A percentile compares a stretch with the other conserved stretches of the same genome.
These are phyloP conservation scores for Mortierella sp. DNA, from an alignment of 371 early-diverging fungal genomes.

Conservation along the genomic window DNA sequence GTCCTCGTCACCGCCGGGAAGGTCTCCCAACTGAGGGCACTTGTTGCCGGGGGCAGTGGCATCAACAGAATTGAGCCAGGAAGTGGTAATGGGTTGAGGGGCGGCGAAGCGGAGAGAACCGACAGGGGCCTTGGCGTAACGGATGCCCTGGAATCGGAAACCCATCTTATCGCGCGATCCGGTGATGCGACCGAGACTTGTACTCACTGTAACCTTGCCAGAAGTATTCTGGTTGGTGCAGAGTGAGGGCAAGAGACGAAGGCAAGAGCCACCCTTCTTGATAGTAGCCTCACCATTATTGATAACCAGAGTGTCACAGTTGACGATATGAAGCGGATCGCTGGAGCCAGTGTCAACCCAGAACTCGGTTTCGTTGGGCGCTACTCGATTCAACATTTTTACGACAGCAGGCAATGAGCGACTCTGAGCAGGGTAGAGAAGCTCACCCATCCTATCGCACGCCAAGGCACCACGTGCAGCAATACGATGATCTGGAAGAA, in stretches of 20 bases:
- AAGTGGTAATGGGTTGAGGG: conserved; percentile 37
- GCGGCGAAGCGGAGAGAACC: conserved; percentile 52
- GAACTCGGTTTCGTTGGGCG: conserved; percentile 33
- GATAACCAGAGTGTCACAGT: conserved; percentile 46
- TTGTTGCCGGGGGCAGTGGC: conserved; percentile 45
- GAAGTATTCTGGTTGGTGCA: conserved; percentile 46
- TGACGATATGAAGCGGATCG: conserved; percentile 27
- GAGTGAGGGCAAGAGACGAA: conserved; percentile 45
- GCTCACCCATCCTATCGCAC: conserved; percentile 39
- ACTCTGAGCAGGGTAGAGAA: conserved; percentile 47
- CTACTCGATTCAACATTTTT: conserved; percentile 40
- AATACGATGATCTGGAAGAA: conserved; percentile 43
- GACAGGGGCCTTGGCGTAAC: conserved; percentile 52
- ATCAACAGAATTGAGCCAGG: conserved; percentile 34
- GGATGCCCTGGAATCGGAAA: conserved; percentile 55
- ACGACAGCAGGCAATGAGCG: conserved; percentile 30
- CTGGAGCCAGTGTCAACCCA: conserved; percentile 48
- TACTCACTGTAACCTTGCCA: conserved; percentile 38
- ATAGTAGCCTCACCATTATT: conserved; percentile 36
- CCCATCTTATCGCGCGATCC: conserved; percentile 45
- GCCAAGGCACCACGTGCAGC: conserved; percentile 28
- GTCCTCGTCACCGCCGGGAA: conserved; percentile 55
- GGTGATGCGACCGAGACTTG: conserved; percentile 38
- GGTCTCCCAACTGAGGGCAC: conserved; percentile 48
- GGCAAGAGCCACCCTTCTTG: conserved; percentile 37